phyloP scores from a whole-genome alignment of 1,139 yeast genomes.

The Kurtzmaniella natalensis region DNA sequence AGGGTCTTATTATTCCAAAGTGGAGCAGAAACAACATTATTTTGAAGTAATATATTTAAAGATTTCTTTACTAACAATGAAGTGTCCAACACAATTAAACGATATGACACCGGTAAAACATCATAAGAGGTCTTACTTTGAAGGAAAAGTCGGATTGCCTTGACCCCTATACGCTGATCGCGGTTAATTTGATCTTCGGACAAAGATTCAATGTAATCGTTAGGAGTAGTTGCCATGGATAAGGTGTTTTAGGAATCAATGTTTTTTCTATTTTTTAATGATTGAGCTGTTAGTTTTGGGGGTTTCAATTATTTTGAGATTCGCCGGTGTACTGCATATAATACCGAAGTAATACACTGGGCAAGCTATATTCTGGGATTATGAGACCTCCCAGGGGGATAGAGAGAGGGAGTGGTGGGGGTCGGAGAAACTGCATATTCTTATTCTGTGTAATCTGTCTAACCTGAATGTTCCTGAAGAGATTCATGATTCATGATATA shows the following conservation, averaged over 20 bases:
- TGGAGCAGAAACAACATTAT: slow-evolving; percentile 94
- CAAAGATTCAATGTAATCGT: slow-evolving; percentile 41
- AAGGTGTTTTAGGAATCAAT: too few species aligned
- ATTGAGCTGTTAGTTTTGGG: neutral
- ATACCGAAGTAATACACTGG: too few species aligned
- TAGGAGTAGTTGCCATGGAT: slow-evolving; percentile 26
- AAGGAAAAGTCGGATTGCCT: slow-evolving; percentile 77
- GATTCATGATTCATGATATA: too few species aligned
- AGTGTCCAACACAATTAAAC: slow-evolving; percentile 91
- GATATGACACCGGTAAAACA: slow-evolving; percentile 91
- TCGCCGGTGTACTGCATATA: neutral
- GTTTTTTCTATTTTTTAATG: too few species aligned
- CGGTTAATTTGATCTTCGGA: slow-evolving; percentile 43
- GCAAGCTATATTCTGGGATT: too few species aligned
- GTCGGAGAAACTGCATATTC: too few species aligned
- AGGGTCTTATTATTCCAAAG: slow-evolving; percentile 91
- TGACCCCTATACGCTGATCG: slow-evolving; percentile 65
- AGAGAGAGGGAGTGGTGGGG: too few species aligned
- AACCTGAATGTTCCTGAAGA: too few species aligned
- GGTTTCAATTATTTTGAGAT: neutral
- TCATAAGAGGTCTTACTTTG: slow-evolving; percentile 94
- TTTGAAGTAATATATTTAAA: slow-evolving; percentile 82
- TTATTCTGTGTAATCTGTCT: too few species aligned
- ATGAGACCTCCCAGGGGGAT: too few species aligned
- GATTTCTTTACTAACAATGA: slow-evolving; percentile 87